Base-by-base conservation (phyloP, 208 protist genomes). In the Trypanosoma mega region DNA sequence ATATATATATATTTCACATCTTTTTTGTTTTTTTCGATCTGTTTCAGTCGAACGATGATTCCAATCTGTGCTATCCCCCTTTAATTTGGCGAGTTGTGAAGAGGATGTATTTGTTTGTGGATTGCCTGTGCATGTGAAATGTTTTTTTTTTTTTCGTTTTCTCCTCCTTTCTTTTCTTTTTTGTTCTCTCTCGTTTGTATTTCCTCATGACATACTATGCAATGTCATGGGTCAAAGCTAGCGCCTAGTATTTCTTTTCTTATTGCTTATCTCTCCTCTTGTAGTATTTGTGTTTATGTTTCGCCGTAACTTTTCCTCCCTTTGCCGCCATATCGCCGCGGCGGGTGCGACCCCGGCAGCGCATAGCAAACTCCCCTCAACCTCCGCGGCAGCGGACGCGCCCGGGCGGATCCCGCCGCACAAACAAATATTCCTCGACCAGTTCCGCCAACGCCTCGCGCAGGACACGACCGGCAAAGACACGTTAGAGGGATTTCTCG, bases 401-500 rank as follows among this genome's bases (percentile, higher is more conserved):
- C 39, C 39, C 78, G 18, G 76, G 72, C 53, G n/a, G 6, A 27
- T 26, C 20, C 65, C 67, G 16, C 60, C 82, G 56, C 82, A 80
- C 65, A 80, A 82, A 65, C 72, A 92, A 55, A 80, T 85, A 31
- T 94, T 94, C 43, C 60, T 82, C 14, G 55, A 88, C n/a, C 68
- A 78, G 66, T 94, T 94, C 60, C 84, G 88, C 33, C 57, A 78
- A 37, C 74, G 77, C 21, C 50, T 94, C 57, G 74, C 59, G 41
- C 72, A 56, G 34, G 88, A 94, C 65, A 72, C 59, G 31, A 85
- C 71, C 1, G 88, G 85, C 9, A 82, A 79, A 57, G 87, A 84
- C 56, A 77, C 90, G 39, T 63, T 94, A 9, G 82, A 92, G 30
- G 76, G 61, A 45, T 94, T 94, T 53, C 51, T 94, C 0, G 85